Base-by-base conservation (phyloP, 352 stramenopile species). In the Globisporangium perplexum region DNA sequence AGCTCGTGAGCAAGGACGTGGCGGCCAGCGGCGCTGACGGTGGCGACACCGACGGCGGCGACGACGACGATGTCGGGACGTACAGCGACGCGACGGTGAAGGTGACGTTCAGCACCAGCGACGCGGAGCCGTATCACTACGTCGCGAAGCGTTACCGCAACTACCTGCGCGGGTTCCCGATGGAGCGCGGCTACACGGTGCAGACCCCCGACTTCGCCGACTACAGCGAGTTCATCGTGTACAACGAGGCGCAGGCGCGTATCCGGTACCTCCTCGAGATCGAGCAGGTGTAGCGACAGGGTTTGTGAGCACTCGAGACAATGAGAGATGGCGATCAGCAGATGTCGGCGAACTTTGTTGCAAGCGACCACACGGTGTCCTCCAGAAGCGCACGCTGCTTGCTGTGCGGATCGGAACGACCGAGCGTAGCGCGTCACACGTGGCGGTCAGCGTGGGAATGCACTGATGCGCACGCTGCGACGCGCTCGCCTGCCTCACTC, bases 121-220 rank as follows among this genome's bases (percentile, higher is more conserved):
- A 46, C 23, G 5, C 53, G 2, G 49, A 60, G 7, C 41, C 49
- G 20, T 71, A 77, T 28, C 63, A 55, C 17, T 90, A 75, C 65
- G 53, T 60, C 14, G 66, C 51, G 31, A 83, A 86, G 63, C 69
- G 78, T 2, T 76, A 84, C 53, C 74, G 72, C 49, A 86, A 86
- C 53, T 59, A 65, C 15, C 62, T 59, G 50, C 28, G 45, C 31
- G 53, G 28, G 6, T 64, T 55, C 1, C 39, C 52, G 0, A 1
- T 72, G 2, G 65, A 57, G 24, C 59, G 65, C 17, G 70, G 49
- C 4, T 79, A 71, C 43, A 39, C 51, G 42, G 31, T 73, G 30
- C 47, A 66, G 44, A 17, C 44, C 2, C 41, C 53, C 0, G 17
- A 56, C 2, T 26, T 53, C 2, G 47, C 55, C 14, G 53, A 69